These are phyloP conservation scores for Rostrohypoxylon terebratum DNA, from an alignment of 495 filamentous ascomycete genomes.

Conservation along the genomic window DNA sequence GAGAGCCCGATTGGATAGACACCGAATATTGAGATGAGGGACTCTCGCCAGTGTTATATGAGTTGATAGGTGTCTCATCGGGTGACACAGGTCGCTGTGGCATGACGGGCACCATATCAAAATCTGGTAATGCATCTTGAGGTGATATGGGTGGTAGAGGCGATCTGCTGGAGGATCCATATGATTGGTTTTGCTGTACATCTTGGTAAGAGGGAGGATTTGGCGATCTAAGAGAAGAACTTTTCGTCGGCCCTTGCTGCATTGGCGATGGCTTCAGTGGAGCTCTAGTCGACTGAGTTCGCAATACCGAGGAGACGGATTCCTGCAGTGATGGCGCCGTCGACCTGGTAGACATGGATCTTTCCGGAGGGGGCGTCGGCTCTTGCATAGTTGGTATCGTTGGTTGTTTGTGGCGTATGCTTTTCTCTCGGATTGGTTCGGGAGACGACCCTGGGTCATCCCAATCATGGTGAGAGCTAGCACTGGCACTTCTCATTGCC, in stretches of 20 bases:
- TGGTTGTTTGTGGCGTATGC: conserved; percentile 33
- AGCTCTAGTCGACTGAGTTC: conserved; percentile 47
- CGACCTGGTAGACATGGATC: conserved; percentile 39
- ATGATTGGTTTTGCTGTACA: conserved; percentile 7
- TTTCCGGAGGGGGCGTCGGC: conserved; percentile 40
- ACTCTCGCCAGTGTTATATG: conserved; percentile 33
- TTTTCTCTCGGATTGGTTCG: conserved; percentile 33
- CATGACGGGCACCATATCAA: conserved; percentile 36
- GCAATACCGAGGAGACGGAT: conserved; percentile 46
- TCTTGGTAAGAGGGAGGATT: conserved; percentile 28
- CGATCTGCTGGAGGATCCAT: conserved; percentile 28
- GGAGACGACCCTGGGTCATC: conserved; percentile 47
- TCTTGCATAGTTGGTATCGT: conserved; percentile 36
- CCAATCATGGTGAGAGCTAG: conserved; percentile 43
- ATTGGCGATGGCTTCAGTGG: conserved; percentile 41
- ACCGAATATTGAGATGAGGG: conserved; percentile 40
- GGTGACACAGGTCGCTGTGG: conserved; percentile 40
- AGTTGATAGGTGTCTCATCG: conserved; percentile 41
- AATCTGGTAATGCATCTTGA: conserved; percentile 37
- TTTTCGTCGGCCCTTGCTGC: conserved; percentile 32
- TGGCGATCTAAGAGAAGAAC: conserved; percentile 39
- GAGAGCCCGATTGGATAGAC: conserved; percentile 45
- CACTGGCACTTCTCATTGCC: conserved; percentile 57
- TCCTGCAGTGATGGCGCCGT: conserved; percentile 43
- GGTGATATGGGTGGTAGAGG: conserved; percentile 42